These are phyloP conservation scores for Castanea mollissima DNA, from an alignment of 306 rosid genomes.

Conservation along the genomic window DNA sequence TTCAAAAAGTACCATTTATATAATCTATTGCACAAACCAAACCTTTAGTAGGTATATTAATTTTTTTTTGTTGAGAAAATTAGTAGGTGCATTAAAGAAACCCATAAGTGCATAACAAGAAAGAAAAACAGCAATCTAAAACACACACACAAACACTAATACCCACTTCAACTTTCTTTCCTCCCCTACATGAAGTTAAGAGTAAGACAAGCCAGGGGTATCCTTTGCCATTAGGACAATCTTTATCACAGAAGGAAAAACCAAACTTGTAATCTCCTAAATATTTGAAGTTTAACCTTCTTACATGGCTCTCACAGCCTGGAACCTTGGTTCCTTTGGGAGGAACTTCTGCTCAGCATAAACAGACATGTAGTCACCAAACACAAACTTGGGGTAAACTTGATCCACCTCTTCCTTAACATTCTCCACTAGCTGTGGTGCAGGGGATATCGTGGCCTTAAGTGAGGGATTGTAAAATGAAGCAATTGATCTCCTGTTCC, in stretches of 20 bases:
- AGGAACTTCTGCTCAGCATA: constrained; percentile 92
- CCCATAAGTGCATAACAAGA: constrained; percentile 20
- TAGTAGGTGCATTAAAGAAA: constrained; percentile 25
- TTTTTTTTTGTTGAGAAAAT: no score
- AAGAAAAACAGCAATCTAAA: constrained; percentile 24
- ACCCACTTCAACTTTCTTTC: constrained; percentile 42
- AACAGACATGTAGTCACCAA: constrained; percentile 88
- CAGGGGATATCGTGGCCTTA: constrained; percentile 84
- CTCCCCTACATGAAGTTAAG: constrained; percentile 22
- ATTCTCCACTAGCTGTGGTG: constrained; percentile 54
- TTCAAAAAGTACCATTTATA: constrained; percentile 17
- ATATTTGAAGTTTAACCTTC: background rate
- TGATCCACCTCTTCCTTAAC: constrained; percentile 43
- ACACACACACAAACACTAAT: constrained; percentile 20
- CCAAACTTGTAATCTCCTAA: background rate
- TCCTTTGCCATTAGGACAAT: constrained; percentile 29
- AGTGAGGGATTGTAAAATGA: constrained; percentile 88
- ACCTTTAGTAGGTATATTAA: constrained; percentile 1
- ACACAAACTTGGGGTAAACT: constrained; percentile 79
- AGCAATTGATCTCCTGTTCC: constrained; percentile 86
- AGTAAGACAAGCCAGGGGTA: constrained; percentile 40
- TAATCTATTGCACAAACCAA: constrained; percentile 34
- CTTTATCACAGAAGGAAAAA: background rate
- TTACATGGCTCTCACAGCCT: constrained; percentile 60
- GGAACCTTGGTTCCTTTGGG: constrained; percentile 92